A percentile compares a stretch with the other conserved stretches of the same genome.
These are phyloP conservation scores for Oxytropis ochrocephala DNA, from an alignment of 306 rosid genomes.

Conservation along the genomic window DNA sequence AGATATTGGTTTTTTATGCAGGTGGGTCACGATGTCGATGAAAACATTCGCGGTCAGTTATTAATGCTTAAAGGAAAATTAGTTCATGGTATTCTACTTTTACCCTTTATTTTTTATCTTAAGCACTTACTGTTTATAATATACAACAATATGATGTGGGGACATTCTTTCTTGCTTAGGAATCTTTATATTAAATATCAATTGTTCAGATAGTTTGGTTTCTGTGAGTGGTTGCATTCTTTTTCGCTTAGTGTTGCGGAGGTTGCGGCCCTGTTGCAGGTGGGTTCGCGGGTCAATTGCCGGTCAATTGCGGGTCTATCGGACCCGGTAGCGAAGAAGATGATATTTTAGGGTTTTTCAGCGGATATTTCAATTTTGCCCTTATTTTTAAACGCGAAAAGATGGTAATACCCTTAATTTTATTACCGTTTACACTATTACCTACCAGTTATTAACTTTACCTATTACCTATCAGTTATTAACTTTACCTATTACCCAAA, in stretches of 20 bases:
- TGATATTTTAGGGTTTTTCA: too few species aligned
- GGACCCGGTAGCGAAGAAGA: too few species aligned
- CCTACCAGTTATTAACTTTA: too few species aligned
- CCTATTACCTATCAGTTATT: too few species aligned
- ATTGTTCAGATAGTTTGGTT: background rate
- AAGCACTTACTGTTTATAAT: background rate
- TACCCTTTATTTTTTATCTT: background rate
- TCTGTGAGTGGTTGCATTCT: background rate
- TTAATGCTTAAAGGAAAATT: conserved; percentile 94
- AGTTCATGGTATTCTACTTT: conserved; percentile 56
- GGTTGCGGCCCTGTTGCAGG: too few species aligned
- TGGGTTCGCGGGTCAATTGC: too few species aligned
- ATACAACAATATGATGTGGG: background rate
- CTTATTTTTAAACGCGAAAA: too few species aligned
- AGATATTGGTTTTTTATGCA: conserved; percentile 28
- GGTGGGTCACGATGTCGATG: conserved; percentile 65
- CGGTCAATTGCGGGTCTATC: too few species aligned
- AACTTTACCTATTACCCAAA: too few species aligned
- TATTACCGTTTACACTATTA: too few species aligned
- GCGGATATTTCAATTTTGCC: too few species aligned
- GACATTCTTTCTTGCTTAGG: background rate
- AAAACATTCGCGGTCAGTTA: conserved; percentile 71
- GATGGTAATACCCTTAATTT: too few species aligned
- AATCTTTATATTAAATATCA: background rate
- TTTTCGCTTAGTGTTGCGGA: background rate